Base-by-base conservation (phyloP, 345 rosid species). In the Rhodomyrtus tomentosa region DNA sequence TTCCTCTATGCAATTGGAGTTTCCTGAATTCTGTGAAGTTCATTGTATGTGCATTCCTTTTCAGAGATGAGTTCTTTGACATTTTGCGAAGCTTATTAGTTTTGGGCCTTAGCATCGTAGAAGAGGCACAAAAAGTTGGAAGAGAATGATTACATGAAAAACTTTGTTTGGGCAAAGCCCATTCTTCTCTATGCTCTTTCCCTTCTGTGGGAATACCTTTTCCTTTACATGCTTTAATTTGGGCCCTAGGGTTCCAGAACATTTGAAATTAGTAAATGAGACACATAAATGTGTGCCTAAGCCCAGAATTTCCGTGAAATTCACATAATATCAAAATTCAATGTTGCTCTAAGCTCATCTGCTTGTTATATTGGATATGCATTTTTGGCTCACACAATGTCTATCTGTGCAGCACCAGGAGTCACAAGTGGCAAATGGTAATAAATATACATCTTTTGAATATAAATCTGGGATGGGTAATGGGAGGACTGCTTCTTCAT, bases 391-490 rank as follows among this genome's bases (percentile, higher is more conserved):
- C 36, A 50, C 45, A 8, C 25, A 4, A 68, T 68, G 79, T 20
- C 4, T 24, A 68, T 88, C 27, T 90, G 59, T 90, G 90, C 94
- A 98, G 99, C 96, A 94, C 92, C 99, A 94, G 88, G 99, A 95
- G 83, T 91, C 98, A 38, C 95, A 91, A 86, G 93, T 85, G 86
- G 85, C 91, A 83, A 96, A 93, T 87, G 98, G 98, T 85, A 92
- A 93, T 90, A 96, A 96, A 87, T 95, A 94, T 90, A 85, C 91
- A 80, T 98, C 99, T 72, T 98, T 98, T 88, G 99, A 98, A 86
- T 96, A 94, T 89, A 98, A 96, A 89, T 86, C 99, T 90, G 99
- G 98, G 74, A 94, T 95, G 98, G 98, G 94, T 85, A 93, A 84
- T 83, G 96, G 96, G 82, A 94, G 98, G 89, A 92, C 91, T 87